Evolutionary conservation across 306 rosid genomes (phyloP), one percentile per base, ranked within the genome.

Genomic region (Cucurbita maxima): DNA sequence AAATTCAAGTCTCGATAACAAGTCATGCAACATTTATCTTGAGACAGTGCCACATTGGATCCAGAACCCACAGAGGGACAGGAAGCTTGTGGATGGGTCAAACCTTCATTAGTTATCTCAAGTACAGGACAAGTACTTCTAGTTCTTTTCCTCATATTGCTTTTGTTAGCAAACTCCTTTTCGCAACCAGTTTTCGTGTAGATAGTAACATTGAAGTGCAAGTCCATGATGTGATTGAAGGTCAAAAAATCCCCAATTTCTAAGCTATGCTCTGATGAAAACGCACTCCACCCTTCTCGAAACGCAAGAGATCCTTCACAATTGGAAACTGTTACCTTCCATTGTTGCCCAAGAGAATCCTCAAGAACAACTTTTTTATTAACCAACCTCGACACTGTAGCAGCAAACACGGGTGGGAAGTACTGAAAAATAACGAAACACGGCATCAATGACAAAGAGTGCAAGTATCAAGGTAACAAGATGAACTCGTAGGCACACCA

Each of bases 261-360:
- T 18, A 91, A 75, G 58, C 81, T 69, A 61, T 87, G 89, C 37
- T 80, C 79, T 58, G 8, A 47, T 19, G 89, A 78, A 73, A 91
- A 89, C 58, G 4, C 51, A 76, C 70, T 55, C 97, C 97, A 91
- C 72, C 97, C 97, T 76, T 78, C 76, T 80, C 62, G 50, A 52
- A 91, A 81, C 75, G 82, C 86, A 41, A 79, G 79, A 64, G 82
- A 77, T 53, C 86, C 83, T 37, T 84, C 30, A 58, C 61, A 76
- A 60, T 13, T n/a, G 8, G 88, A 83, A 60, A 86, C 36, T 11
- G 51, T 80, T 53, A 84, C 86, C 4, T 68, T 44, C 89, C 89
- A 87, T 55, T 76, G 80, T 70, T 12, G n/a, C 67, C 86, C 90
- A 10, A 25, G 60, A 64, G 81, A 75, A 79, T 89, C 96, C 82